Conservation (phyloP, 1,284 basidiomycete species). For the Apiotrichum gamsii region DNA sequence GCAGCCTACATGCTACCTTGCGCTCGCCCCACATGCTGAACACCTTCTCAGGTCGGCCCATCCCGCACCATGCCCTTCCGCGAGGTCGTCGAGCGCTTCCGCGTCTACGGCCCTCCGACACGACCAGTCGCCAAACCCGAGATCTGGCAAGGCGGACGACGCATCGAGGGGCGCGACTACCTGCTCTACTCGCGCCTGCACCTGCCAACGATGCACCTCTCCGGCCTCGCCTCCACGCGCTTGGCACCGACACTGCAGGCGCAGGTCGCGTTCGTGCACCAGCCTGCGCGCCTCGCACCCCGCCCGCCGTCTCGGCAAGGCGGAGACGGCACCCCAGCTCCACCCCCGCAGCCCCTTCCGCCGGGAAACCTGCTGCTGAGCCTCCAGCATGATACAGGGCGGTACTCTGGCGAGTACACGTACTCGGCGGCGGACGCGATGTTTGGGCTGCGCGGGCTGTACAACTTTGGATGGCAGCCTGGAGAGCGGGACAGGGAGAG, state of each 20-base stretch:
- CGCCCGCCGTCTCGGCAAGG: conserved; percentile 50
- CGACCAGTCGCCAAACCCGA: conserved; percentile 67
- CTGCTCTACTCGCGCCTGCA: conserved; percentile 89
- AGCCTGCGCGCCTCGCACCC: conserved; percentile 45
- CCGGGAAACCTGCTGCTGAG: conserved; percentile 76
- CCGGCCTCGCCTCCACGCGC: conserved; percentile 80
- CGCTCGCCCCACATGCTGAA: no score
- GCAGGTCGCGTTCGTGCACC: conserved; percentile 43
- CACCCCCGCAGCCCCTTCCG: conserved; percentile 20
- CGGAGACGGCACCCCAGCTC: not conserved
- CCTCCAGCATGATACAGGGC: conserved; percentile 84
- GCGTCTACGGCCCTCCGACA: conserved; percentile 68
- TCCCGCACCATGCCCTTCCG: conserved; percentile 75
- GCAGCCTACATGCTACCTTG: no score
- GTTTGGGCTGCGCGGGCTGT: conserved; percentile 82
- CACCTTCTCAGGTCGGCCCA: conserved; percentile 45
- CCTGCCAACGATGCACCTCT: conserved; percentile 77
- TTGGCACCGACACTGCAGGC: conserved; percentile 52
- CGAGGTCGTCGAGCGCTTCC: conserved; percentile 78
- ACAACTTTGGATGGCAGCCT: conserved; percentile 69
- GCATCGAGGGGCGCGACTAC: conserved; percentile 60
- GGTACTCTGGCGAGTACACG: conserved; percentile 89
- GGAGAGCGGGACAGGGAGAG: conserved; percentile 34
- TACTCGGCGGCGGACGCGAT: conserved; percentile 91
- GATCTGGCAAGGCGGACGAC: conserved; percentile 69